Conservation (phyloP, 1,139 yeast genomes). For the Protomyces inouyei region DNA sequence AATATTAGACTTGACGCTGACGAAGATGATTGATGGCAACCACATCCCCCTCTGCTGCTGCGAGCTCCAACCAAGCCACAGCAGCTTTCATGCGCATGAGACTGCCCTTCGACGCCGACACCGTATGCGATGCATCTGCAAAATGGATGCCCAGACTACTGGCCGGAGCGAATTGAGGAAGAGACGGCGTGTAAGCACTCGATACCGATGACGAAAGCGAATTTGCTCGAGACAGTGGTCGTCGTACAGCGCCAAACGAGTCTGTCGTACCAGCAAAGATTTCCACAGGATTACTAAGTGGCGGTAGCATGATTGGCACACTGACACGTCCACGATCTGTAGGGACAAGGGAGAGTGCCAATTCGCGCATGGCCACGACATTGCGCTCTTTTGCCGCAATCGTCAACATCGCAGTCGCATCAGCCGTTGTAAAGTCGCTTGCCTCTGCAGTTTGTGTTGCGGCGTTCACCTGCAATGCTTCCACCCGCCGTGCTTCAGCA, state of each 20-base stretch:
- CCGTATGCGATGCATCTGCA: neutral
- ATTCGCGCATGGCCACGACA: constrained; percentile 11
- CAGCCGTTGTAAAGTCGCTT: neutral
- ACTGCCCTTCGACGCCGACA: neutral
- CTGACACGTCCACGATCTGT: neutral
- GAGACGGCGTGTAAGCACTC: neutral
- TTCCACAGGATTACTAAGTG: constrained; percentile 6
- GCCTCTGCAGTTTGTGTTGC: neutral
- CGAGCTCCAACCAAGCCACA: constrained; percentile 11
- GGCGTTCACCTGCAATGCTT: neutral
- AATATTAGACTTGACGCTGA: neutral
- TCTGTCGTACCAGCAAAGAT: neutral
- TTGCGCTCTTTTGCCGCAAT: constrained; percentile 16
- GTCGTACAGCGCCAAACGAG: neutral
- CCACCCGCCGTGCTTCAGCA: neutral
- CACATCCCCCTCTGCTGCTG: constrained; percentile 4
- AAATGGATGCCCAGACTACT: neutral
- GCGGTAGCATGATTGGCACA: constrained; percentile 1
- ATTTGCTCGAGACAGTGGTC: neutral
- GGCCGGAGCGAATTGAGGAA: neutral
- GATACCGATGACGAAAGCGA: neutral
- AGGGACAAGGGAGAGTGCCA: neutral
- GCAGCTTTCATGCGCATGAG: neutral
- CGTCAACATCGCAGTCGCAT: neutral
- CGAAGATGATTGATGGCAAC: neutral